These are phyloP conservation scores for Pascua guehoae DNA, from an alignment of 1,284 basidiomycete species.

Conservation along the genomic window DNA sequence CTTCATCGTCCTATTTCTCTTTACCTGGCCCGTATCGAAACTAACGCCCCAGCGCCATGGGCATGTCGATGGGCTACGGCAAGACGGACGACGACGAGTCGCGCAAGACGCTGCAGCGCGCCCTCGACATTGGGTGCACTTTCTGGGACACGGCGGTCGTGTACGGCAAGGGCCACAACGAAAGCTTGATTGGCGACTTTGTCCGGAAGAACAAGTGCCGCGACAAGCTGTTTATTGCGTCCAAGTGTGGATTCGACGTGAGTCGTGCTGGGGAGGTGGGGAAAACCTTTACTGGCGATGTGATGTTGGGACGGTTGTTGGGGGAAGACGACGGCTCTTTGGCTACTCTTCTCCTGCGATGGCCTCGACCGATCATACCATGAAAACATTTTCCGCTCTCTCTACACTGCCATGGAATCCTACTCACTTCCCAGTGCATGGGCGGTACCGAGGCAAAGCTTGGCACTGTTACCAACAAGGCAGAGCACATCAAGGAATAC, in stretches of 20 bases:
- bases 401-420: no score
- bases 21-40: no score
- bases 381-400: no score
- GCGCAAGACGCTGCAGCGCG: conserved; percentile 26
- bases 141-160: conserved; percentile 44
- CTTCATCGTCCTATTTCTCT: no score
- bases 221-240: conserved; percentile 48
- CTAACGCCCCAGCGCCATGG: conserved; percentile 34
- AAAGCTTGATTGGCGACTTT: conserved; percentile 44
- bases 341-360: no score
- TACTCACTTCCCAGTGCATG: conserved; percentile 1
- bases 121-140: conserved; percentile 39
- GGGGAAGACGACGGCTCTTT: no score
- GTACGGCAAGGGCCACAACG: conserved; percentile 46
- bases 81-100: conserved; percentile 26
- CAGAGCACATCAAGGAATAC: conserved; percentile 40
- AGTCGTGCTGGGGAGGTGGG: conserved; percentile 10
- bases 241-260: conserved; percentile 45
- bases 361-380: no score
- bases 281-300: no score
- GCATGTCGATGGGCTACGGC: conserved; percentile 25
- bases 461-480: conserved; percentile 25
- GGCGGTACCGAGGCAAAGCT: conserved; percentile 3
- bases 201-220: conserved; percentile 36
- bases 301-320: no score